A percentile compares a stretch with the other conserved stretches of the same genome.
These are phyloP conservation scores for Colletotrichum endophyticum DNA, from an alignment of 2,329 filamentous ascomycete species.

Conservation along the genomic window DNA sequence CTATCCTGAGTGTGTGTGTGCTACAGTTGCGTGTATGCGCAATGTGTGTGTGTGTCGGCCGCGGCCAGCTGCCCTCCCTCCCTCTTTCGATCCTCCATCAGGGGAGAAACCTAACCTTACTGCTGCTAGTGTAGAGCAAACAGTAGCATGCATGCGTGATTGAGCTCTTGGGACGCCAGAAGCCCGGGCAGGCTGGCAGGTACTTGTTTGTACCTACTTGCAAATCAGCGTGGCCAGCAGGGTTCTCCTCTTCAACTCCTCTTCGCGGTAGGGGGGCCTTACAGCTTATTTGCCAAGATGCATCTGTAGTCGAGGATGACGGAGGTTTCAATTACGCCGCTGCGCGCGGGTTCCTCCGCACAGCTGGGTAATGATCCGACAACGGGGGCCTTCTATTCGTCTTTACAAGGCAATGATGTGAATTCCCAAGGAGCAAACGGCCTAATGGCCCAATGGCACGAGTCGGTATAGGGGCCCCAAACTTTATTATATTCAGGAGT, in stretches of 20 bases:
- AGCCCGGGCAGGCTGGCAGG: neutral
- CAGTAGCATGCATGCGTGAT: neutral
- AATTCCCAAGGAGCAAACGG: neutral
- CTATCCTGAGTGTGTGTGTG: neutral
- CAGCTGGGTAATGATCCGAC: neutral
- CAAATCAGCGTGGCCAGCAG: neutral
- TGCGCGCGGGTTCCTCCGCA: neutral
- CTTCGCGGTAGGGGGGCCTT: neutral
- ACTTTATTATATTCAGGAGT: slow-evolving; percentile 2
- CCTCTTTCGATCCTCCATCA: neutral
- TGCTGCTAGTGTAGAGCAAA: neutral
- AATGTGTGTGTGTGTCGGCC: neutral
- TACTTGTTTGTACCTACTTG: neutral
- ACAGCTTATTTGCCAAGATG: neutral
- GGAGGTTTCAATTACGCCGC: slow-evolving; percentile 12
- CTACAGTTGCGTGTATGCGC: neutral
- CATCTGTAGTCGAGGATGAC: neutral
- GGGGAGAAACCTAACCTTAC: neutral
- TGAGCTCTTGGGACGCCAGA: neutral
- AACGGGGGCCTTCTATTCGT: neutral
- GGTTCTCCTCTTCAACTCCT: neutral
- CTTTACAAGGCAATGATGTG: neutral
- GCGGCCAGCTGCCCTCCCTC: neutral
- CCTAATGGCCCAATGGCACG: neutral
- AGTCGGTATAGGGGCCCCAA: neutral